Evolutionary conservation across 1,284 basidiomycete genomes (phyloP).

Genomic region (Ustilago bromivora): DNA sequence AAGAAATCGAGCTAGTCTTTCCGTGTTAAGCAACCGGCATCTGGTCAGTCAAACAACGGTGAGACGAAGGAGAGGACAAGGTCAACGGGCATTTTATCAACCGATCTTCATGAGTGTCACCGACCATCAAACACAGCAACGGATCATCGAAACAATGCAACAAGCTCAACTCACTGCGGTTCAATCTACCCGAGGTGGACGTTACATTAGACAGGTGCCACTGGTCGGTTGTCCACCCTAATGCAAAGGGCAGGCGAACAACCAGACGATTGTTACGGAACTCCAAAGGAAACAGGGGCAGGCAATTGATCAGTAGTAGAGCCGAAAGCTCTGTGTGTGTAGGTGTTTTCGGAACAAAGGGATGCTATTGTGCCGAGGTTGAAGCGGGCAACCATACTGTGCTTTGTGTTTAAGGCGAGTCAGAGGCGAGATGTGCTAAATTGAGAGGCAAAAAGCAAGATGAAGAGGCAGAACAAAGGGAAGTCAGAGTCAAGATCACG

Average conservation of each 20-base stretch:
- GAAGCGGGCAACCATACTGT: background rate
- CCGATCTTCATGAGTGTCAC: background rate
- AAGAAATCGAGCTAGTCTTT: background rate
- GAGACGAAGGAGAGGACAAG: background rate
- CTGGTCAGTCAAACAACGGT: background rate
- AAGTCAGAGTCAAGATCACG: background rate
- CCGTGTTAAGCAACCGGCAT: background rate
- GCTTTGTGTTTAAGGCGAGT: background rate
- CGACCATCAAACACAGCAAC: background rate
- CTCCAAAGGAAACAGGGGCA: background rate
- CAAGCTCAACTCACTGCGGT: background rate
- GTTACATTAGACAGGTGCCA: slow-evolving; percentile 1
- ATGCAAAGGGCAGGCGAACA: background rate
- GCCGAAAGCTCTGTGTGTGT: background rate
- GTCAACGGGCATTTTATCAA: background rate
- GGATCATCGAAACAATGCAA: background rate
- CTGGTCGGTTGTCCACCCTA: background rate
- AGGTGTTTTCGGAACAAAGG: slow-evolving; percentile 1
- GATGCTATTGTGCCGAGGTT: background rate
- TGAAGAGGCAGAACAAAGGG: no score
- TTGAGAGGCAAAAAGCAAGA: background rate
- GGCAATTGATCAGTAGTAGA: background rate
- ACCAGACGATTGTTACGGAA: background rate
- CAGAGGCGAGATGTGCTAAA: no score
- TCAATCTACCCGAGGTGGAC: background rate